Evolutionary conservation across 2,329 filamentous ascomycete genomes (phyloP), one percentile per base, ranked within the genome.

Genomic region (Calycina herbarum): DNA sequence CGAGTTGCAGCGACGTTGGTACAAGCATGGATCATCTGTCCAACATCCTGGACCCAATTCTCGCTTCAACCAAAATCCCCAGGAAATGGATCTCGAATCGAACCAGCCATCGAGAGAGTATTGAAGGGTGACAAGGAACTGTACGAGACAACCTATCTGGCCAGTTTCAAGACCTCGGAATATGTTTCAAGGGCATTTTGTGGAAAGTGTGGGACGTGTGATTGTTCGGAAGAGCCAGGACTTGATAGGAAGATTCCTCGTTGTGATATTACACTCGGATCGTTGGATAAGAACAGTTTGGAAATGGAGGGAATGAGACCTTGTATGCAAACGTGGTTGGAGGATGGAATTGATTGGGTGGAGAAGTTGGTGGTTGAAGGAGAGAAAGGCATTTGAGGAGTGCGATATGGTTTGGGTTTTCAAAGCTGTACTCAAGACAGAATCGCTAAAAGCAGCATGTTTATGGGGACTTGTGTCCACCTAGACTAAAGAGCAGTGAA

Each of bases 21-120:
- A n/a, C 68, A 74, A 63, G 65, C 62, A 35, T 76, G 74, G 73
- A 64, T 75, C 57, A 73, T 76, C 33, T 69, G 66, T 62, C 74
- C 71, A 3, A 67, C 68, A 35, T 62, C 66, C 4, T 76, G 74
- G 73, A 62, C 73, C 10, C 63, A 69, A 54, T 75, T 74, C 68
- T 67, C 66, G 27, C 45, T 76, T 5, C 57, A 61, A 8, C 42
- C 63, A 1, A 65, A 66, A 40, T 33, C 62, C n/a, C n/a, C 62
- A 11, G 54, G 61, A 42, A 38, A 59, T 64, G 31, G 45, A 11
- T 40, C 24, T 4, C 7, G 24, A 17, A 61, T 66, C 31, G 64
- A 62, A 17, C 61, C 57, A 1, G 6, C 35, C 1, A 65, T 61
- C 6, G 27, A 54, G 15, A 64, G 67, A 11, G 58, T 61, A 54